Evolutionary conservation across 441 rosid species (phyloP).

Genomic region (Heliophila coronopifolia): DNA sequence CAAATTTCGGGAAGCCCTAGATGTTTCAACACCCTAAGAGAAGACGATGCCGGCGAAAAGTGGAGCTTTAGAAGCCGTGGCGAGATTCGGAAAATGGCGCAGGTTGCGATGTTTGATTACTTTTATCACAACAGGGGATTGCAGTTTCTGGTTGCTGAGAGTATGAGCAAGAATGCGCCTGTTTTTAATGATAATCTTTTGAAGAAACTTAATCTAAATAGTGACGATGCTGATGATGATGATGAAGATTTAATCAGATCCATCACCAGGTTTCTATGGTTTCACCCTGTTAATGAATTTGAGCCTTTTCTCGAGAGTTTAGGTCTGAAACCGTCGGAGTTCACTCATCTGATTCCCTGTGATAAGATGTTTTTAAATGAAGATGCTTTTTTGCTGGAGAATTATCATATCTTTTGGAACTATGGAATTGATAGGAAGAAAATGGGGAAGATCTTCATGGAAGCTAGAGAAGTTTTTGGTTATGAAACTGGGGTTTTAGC

Average conservation of each 20-base stretch:
- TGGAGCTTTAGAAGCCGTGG: conserved; percentile 1
- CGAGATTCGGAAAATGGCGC: conserved; percentile 34
- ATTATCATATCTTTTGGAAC: conserved; percentile 54
- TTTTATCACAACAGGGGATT: conserved; percentile 50
- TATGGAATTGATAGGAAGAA: conserved; percentile 46
- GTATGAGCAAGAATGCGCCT: conserved; percentile 55
- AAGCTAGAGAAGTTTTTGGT: conserved; percentile 48
- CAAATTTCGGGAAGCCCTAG: conserved; percentile 30
- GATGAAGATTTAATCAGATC: conserved; percentile 32
- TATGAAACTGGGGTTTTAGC: conserved; percentile 44
- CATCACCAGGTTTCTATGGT: conserved; percentile 42
- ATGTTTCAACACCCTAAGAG: conserved; percentile 29
- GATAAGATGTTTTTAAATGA: conserved; percentile 60
- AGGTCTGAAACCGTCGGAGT: conserved; percentile 56
- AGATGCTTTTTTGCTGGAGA: conserved; percentile 54
- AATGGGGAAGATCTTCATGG: conserved; percentile 58
- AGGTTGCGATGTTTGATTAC: conserved; percentile 54
- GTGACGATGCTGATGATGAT: conserved; percentile 33
- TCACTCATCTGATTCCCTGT: conserved; percentile 39
- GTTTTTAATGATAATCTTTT: conserved; percentile 40
- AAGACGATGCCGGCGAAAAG: not conserved
- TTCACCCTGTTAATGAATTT: conserved; percentile 78
- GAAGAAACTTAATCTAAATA: conserved; percentile 23
- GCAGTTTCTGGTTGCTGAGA: conserved; percentile 47
- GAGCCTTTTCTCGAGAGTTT: conserved; percentile 83